A percentile compares a stretch with the other conserved stretches of the same genome.
These are phyloP conservation scores for Bryum argenteum DNA, from an alignment of 225 moss, liverwort and hornwort genomes.

Conservation along the genomic window DNA sequence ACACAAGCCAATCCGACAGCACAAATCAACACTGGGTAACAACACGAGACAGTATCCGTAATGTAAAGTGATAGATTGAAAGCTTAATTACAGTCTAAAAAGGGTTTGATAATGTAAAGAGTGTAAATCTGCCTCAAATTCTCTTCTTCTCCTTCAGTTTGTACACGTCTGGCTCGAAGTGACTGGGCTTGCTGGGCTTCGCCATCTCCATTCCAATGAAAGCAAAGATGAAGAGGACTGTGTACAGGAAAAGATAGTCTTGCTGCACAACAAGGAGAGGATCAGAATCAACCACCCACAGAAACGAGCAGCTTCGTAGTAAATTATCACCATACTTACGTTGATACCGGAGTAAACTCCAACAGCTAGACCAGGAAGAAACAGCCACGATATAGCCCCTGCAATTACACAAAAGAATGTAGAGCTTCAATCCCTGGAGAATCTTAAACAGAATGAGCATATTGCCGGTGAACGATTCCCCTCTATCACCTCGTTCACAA, in stretches of 20 bases:
- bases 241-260: constrained; percentile 66
- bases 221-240: constrained; percentile 80
- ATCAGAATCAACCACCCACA: constrained; percentile 7
- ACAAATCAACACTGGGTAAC: constrained; percentile 3
- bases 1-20: constrained; percentile 1
- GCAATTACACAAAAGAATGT: constrained; percentile 38
- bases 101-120: background rate
- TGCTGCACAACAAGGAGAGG: constrained; percentile 52
- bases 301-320: background rate
- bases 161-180: constrained; percentile 76
- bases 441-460: background rate
- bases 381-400: constrained; percentile 93
- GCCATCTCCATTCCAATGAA: constrained; percentile 93
- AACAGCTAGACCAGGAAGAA: constrained; percentile 62
- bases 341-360: constrained; percentile 60
- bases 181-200: constrained; percentile 76
- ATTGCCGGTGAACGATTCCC: background rate
- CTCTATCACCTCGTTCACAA: no score
- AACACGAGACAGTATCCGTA: constrained; percentile 3
- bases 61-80: background rate
- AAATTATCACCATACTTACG: constrained; percentile 41
- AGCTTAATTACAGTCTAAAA: constrained; percentile 32
- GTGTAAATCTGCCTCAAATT: background rate
- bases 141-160: constrained; percentile 48
- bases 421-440: background rate